These are phyloP conservation scores for sunflower (Helianthus annuus) DNA, from an alignment of 129 eudicot species.

Conservation along the genomic window HanXRQr2.0-SUNRISE NC_035441.2:123027239-123027738, in stretches of 20 bases:
- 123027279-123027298: slow-evolving; percentile 39
- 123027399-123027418: slow-evolving; percentile 40
- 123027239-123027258: slow-evolving; percentile 25
- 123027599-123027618: slow-evolving; percentile 48
- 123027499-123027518: slow-evolving; percentile 48
- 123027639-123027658: slow-evolving; percentile 42
- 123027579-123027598: slow-evolving; percentile 50
- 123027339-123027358: slow-evolving; percentile 45
- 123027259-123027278: slow-evolving; percentile 42
- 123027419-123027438: slow-evolving; percentile 51
- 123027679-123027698: slow-evolving; percentile 44
- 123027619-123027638: slow-evolving; percentile 48
- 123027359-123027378: slow-evolving; percentile 49
- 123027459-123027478: slow-evolving; percentile 47
- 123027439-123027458: slow-evolving; percentile 44
- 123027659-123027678: slow-evolving; percentile 47
- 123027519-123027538: slow-evolving; percentile 33
- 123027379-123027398: slow-evolving; percentile 41
- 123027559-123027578: slow-evolving; percentile 52
- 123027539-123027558: slow-evolving; percentile 50
- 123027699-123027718: slow-evolving; percentile 48
- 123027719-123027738: slow-evolving; percentile 49
- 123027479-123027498: slow-evolving; percentile 37
- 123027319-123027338: slow-evolving; percentile 41
- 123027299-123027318: slow-evolving; percentile 42